Percentiles rank a stretch among this genome's conserved stretches.
Evolutionary conservation across 768 basidiomycete species (phyloP).

Genomic region (Myochromella boudieri): DNA sequence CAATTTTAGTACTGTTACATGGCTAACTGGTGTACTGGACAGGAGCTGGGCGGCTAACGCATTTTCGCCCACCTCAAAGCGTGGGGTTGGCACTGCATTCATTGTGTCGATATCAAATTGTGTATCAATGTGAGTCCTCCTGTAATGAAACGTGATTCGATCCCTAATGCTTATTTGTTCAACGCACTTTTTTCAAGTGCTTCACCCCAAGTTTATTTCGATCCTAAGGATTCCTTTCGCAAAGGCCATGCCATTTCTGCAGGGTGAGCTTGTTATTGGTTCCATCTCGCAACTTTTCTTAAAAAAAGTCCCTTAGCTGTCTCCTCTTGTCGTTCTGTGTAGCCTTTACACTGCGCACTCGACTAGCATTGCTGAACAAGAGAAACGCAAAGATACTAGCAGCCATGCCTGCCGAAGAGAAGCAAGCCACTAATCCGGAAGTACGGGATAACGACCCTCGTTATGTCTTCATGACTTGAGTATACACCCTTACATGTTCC

Average conservation of each 20-base stretch:
- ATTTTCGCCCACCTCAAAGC: constrained; percentile 59
- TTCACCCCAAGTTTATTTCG: constrained; percentile 58
- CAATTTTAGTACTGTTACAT: not conserved
- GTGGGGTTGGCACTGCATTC: constrained; percentile 60
- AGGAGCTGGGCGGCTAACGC: constrained; percentile 63
- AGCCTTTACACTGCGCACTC: constrained; percentile 44
- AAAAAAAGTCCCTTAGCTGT: constrained; percentile 29
- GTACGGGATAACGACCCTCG: constrained; percentile 51
- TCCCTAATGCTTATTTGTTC: not conserved
- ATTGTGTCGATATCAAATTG: constrained; percentile 60
- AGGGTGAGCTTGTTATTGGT: constrained; percentile 30
- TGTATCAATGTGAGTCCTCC: constrained; percentile 47
- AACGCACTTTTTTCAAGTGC: constrained; percentile 33
- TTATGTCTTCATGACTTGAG: constrained; percentile 54
- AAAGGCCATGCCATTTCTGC: constrained; percentile 59
- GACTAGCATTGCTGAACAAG: constrained; percentile 43
- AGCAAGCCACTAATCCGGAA: constrained; percentile 25
- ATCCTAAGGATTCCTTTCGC: constrained; percentile 46
- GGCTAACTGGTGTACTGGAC: not conserved
- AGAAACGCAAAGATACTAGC: constrained; percentile 30
- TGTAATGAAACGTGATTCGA: not conserved
- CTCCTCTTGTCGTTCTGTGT: constrained; percentile 41
- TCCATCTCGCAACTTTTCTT: not conserved
- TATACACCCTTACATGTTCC: not conserved
- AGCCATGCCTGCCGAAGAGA: constrained; percentile 10